phyloP scores from a whole-genome alignment of 306 rosid genomes.

The Crataegus laevigata region DNA sequence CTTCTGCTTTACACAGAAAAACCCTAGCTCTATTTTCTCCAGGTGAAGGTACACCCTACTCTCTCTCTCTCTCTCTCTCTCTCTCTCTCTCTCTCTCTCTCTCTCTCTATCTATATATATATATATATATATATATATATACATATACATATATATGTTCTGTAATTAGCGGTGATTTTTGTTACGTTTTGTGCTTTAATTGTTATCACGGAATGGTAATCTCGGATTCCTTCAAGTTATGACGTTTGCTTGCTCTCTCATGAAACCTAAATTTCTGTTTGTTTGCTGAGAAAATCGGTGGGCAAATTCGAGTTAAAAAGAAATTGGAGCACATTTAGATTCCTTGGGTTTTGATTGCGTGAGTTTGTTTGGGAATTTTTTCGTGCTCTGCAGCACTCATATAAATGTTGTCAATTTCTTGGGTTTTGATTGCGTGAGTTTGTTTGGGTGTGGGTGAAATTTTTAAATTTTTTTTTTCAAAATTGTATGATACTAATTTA shows the following conservation, averaged over 20 bases:
- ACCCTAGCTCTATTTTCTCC: not conserved
- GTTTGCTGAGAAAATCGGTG: not conserved
- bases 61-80: not conserved
- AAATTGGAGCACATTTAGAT: not conserved
- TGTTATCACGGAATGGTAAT: not conserved
- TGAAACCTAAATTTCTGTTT: not conserved
- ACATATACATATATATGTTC: too few relatives aligned
- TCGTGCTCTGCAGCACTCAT: not conserved
- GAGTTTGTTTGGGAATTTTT: not conserved
- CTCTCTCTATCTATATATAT: too few relatives aligned
- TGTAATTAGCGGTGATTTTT: not conserved
- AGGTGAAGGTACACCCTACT: not conserved
- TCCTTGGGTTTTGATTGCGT: not conserved
- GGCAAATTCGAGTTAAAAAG: not conserved
- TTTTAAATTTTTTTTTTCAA: too few relatives aligned
- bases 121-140: too few relatives aligned
- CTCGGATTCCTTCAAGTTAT: not conserved
- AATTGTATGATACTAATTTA: too few relatives aligned
- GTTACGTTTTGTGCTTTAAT: not conserved
- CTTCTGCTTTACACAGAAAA: not conserved
- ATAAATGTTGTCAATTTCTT: not conserved
- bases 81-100: too few relatives aligned
- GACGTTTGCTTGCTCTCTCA: not conserved
- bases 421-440: too few relatives aligned
- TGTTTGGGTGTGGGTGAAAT: too few relatives aligned